A percentile compares a stretch with the other conserved stretches of the same genome.
Evolutionary conservation across 371 early-diverging fungal genomes (phyloP).

Genomic region (Batrachochytrium dendrobatidis): DNA sequence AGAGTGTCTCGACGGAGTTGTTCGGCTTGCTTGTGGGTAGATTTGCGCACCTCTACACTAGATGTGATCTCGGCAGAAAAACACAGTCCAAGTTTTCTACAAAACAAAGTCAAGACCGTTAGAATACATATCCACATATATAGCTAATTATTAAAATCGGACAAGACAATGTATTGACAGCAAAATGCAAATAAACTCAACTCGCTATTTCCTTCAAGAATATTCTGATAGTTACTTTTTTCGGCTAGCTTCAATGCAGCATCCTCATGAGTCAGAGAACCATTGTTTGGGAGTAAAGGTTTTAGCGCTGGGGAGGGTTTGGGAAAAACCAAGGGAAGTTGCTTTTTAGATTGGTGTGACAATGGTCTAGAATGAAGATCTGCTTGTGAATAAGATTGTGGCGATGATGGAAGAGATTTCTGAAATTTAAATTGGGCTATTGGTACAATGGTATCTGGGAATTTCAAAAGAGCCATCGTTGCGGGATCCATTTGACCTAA

Average conservation of each 20-base stretch:
- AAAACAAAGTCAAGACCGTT: neutral
- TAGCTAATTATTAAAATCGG: neutral
- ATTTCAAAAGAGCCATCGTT: neutral
- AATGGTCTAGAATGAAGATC: neutral
- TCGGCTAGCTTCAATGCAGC: slow-evolving; percentile 52
- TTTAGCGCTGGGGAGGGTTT: slow-evolving; percentile 27
- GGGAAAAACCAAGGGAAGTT: neutral
- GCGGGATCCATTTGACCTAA: neutral
- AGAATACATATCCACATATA: neutral
- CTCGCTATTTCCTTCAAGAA: slow-evolving; percentile 77
- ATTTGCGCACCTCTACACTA: slow-evolving; percentile 65
- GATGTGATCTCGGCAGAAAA: slow-evolving; percentile 63
- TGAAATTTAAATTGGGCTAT: slow-evolving; percentile 20
- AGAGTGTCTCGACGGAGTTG: slow-evolving; percentile 88
- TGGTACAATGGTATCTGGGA: neutral
- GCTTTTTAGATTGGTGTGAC: too few species aligned
- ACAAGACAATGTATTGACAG: neutral
- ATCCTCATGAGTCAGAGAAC: slow-evolving; percentile 18
- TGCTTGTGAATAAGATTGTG: slow-evolving; percentile 21
- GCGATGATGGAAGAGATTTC: slow-evolving; percentile 17
- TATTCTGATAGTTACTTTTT: slow-evolving; percentile 80
- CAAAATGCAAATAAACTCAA: slow-evolving; percentile 10
- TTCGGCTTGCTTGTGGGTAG: slow-evolving; percentile 86
- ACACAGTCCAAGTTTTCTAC: slow-evolving; percentile 54
- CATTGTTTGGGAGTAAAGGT: slow-evolving; percentile 25